phyloP scores from a whole-genome alignment of 2,329 filamentous ascomycete species.

The Sarocladium oryzae region DNA sequence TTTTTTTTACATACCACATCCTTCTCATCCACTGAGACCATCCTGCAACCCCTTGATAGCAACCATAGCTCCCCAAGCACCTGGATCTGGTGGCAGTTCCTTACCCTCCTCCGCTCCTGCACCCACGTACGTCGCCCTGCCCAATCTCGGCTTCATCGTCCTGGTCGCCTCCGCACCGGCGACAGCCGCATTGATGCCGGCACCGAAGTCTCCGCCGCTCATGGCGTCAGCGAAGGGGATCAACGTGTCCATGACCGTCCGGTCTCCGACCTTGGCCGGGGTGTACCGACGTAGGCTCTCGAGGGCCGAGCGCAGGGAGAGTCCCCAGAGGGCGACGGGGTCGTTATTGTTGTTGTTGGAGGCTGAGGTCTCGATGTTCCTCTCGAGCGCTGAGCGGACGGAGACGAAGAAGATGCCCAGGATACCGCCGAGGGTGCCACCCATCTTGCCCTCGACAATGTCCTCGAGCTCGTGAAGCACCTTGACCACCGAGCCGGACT shows the following conservation, averaged over 20 bases:
- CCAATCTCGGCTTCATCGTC: conserved; percentile 57
- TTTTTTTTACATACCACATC: too few species aligned
- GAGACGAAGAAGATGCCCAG: conserved; percentile 50
- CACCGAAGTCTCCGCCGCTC: conserved; percentile 42
- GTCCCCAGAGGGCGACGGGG: conserved; percentile 35
- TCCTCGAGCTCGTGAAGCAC: conserved; percentile 44
- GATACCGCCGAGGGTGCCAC: conserved; percentile 44
- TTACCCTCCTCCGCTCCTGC: conserved; percentile 43
- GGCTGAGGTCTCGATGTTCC: conserved; percentile 23
- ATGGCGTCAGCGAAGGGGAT: conserved; percentile 47
- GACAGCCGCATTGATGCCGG: conserved; percentile 52
- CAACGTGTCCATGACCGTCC: conserved; percentile 51
- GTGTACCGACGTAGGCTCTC: conserved; percentile 45
- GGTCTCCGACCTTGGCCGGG: conserved; percentile 47
- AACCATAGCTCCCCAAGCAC: conserved; percentile 63
- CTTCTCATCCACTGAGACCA: conserved; percentile 9
- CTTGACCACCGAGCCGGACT: conserved; percentile 37
- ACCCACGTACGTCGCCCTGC: conserved; percentile 62
- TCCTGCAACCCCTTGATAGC: conserved; percentile 36
- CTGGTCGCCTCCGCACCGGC: conserved; percentile 57
- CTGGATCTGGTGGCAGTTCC: conserved; percentile 58
- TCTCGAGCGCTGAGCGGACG: conserved; percentile 34
- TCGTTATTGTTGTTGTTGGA: too few species aligned
- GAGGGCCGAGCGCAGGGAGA: conserved; percentile 35
- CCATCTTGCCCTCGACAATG: conserved; percentile 51